Evolutionary conservation across 2,329 filamentous ascomycete genomes (phyloP), one percentile per base, ranked within the genome.

Genomic region (Stachybotrys echinatus): DNA sequence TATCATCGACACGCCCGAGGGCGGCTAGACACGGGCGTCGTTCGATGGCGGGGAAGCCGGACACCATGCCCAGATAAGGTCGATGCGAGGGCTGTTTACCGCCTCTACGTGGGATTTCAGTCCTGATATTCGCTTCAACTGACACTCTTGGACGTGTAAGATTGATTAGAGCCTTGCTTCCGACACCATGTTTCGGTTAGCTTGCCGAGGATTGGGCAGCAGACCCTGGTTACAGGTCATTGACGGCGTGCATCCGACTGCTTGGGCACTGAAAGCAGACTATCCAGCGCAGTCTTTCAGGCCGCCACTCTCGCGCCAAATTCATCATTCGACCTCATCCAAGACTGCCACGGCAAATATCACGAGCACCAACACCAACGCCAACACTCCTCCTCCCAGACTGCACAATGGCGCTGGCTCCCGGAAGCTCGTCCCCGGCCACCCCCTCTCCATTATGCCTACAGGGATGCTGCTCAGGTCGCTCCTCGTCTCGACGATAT

Each of bases 401-500:
- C 10, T 14, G 14, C 27, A 34, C 3, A 34, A 5, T 34, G 27
- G 27, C 27, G 10, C 14, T 14, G 27, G 10, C 27, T 14, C 27
- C 27, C 27, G 27, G 14, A 8, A 14, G 14, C 14, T 14, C 27
- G 27, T 34, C 27, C 38, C 50, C 2, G 44, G 44, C 19, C 37
- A 34, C 18, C 63, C 64, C 3, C 50, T 66, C 0, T 57, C 62
- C 23, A 55, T 54, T 20, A 56, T 74, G 5, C 64, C 72, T 0
- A 65, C 62, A 1, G 50, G 58, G 8, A 60, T 65, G 18, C 61
- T 74, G 6, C 62, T 72, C 6, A 59, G 72, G 48, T 74, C 72
- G 0, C 59, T 74, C 2, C 52, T 74, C 18, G 64, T 77, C 50
- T 68, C 74, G 23, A 70, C 72, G 17, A 64, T 78, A 14, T 77